phyloP scores from a whole-genome alignment of 768 basidiomycete species.

The Pleurotus citrinopileatus region DNA sequence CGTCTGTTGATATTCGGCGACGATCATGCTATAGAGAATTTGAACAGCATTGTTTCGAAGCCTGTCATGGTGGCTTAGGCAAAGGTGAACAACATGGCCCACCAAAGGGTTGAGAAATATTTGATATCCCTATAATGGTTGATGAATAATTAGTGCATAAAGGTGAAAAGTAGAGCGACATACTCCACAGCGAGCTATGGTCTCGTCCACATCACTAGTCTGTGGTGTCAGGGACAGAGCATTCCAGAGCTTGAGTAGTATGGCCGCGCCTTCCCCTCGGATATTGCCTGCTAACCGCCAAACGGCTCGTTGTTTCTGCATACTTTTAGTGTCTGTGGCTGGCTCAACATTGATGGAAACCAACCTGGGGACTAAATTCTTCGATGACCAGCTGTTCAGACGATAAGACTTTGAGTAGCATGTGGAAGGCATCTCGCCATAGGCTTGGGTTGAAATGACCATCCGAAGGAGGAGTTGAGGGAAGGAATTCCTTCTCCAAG shows the following conservation, averaged over 20 bases:
- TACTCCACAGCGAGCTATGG: constrained; percentile 68
- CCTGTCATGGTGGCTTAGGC: constrained; percentile 92
- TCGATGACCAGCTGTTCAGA: constrained; percentile 93
- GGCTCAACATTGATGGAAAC: constrained; percentile 14
- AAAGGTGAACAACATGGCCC: constrained; percentile 87
- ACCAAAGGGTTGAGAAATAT: constrained; percentile 78
- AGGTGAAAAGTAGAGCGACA: constrained; percentile 21
- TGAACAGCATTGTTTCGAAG: constrained; percentile 87
- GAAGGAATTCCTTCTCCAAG: constrained; percentile 81
- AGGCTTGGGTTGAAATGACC: constrained; percentile 70
- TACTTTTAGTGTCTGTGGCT: constrained; percentile 1
- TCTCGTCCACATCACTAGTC: constrained; percentile 45
- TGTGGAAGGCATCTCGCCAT: constrained; percentile 80
- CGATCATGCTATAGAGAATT: constrained; percentile 94
- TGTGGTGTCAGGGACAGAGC: constrained; percentile 78
- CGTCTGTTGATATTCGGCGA: constrained; percentile 84
- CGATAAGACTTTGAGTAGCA: constrained; percentile 81
- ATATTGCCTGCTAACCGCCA: constrained; percentile 97
- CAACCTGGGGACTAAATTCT: constrained; percentile 89
- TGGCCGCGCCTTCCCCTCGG: constrained; percentile 84
- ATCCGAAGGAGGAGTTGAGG: constrained; percentile 50
- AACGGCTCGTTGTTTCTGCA: constrained; percentile 88
- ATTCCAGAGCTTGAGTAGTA: constrained; percentile 81
- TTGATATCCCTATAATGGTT: constrained; percentile 70
- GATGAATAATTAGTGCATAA: constrained; percentile 4